Conservation (phyloP, 768 basidiomycete species). For the Rhizopogon vulgaris region DNA sequence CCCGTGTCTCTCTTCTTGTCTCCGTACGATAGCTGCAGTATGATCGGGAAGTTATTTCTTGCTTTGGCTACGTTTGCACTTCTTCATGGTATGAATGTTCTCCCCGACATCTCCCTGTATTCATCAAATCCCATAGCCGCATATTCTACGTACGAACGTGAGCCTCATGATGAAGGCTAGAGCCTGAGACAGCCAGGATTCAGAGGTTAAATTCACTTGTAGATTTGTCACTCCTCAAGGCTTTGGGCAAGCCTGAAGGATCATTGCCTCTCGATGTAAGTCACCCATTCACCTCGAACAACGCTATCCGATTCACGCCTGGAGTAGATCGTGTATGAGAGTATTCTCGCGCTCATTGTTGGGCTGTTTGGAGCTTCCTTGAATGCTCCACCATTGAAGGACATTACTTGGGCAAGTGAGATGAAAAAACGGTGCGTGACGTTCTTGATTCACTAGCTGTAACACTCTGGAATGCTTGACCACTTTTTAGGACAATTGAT, state of each 20-base stretch:
- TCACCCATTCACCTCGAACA: background rate
- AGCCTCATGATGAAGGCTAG: conserved; percentile 18
- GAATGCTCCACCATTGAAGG: conserved; percentile 61
- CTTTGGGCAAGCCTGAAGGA: conserved; percentile 65
- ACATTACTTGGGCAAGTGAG: conserved; percentile 87
- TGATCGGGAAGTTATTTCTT: conserved; percentile 45
- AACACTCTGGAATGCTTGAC: background rate
- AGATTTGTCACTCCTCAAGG: conserved; percentile 77
- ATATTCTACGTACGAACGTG: conserved; percentile 77
- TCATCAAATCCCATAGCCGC: conserved; percentile 45
- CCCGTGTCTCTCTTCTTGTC: background rate
- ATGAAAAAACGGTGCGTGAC: conserved; percentile 69
- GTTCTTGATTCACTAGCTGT: background rate
- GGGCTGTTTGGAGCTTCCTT: conserved; percentile 72
- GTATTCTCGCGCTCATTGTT: conserved; percentile 53
- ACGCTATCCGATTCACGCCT: background rate
- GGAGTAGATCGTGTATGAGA: conserved; percentile 61
- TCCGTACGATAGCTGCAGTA: conserved; percentile 12
- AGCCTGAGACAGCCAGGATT: background rate
- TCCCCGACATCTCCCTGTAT: conserved; percentile 1
- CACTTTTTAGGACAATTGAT: conserved; percentile 52
- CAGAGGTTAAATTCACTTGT: conserved; percentile 2
- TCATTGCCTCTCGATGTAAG: conserved; percentile 59
- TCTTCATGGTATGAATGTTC: conserved; percentile 44
- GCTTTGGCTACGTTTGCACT: conserved; percentile 39